These are phyloP conservation scores for Irpex sp. DNA, from an alignment of 1,284 basidiomycete genomes.

Conservation along the genomic window DNA sequence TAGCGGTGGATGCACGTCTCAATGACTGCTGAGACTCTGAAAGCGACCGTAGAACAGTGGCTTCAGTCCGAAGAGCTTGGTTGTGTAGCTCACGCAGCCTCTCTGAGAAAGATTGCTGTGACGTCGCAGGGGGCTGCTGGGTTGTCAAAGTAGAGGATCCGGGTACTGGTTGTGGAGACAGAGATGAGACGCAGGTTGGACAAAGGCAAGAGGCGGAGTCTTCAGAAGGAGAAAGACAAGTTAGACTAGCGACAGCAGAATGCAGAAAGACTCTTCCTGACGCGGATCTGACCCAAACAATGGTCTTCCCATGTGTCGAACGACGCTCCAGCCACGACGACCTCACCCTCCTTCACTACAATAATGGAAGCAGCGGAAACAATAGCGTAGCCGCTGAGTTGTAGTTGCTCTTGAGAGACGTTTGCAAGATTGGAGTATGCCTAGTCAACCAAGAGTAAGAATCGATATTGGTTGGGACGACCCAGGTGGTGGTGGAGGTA, in stretches of 20 bases:
- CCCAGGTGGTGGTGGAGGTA: background rate
- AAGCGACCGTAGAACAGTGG: conserved; percentile 8
- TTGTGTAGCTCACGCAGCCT: background rate
- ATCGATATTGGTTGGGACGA: too few relatives aligned
- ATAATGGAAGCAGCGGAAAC: background rate
- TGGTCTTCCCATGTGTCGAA: conserved; percentile 16
- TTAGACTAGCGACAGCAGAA: conserved; percentile 2
- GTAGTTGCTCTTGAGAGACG: background rate
- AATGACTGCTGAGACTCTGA: conserved; percentile 13
- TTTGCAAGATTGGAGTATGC: background rate
- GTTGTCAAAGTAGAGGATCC: background rate
- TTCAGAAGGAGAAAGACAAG: conserved; percentile 6
- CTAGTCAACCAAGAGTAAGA: background rate
- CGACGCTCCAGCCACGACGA: background rate
- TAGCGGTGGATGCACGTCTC: conserved; percentile 9
- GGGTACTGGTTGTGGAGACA: background rate
- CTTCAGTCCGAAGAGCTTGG: background rate
- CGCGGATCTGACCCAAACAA: conserved; percentile 11
- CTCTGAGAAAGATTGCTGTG: background rate
- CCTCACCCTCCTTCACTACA: background rate
- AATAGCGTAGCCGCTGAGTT: background rate
- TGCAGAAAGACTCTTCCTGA: conserved; percentile 7
- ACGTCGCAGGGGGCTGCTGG: background rate
- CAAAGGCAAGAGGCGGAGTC: conserved; percentile 8
- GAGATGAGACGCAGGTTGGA: background rate